Conservation (phyloP, 2,329 filamentous ascomycete species). For the Waltergamsia citrina region DNA sequence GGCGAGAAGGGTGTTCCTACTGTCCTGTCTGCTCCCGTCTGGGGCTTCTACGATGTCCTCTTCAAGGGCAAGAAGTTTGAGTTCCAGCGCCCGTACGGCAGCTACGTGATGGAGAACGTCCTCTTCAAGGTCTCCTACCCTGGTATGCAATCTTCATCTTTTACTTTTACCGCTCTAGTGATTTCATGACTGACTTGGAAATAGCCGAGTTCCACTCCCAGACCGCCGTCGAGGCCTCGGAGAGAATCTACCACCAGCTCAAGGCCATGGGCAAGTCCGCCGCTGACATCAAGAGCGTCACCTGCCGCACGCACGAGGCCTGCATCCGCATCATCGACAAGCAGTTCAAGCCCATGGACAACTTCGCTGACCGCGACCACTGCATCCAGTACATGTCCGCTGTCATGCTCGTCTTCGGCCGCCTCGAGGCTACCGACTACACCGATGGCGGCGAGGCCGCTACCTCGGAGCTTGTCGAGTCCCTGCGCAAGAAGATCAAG, state of each 20-base stretch:
- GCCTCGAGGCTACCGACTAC: constrained; percentile 90
- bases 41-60: constrained; percentile 98
- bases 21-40: constrained; percentile 82
- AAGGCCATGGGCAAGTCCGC: constrained; percentile 80
- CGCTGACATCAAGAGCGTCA: constrained; percentile 85
- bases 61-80: constrained; percentile 94
- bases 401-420: constrained; percentile 92
- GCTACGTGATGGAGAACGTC: constrained; percentile 99
- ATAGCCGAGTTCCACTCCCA: constrained; percentile 93
- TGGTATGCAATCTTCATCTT: constrained; percentile 39
- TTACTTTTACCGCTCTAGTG: neutral
- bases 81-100: constrained; percentile 93
- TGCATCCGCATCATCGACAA: constrained; percentile 99
- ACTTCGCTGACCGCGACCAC: constrained; percentile 98
- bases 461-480: constrained; percentile 80
- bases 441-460: constrained; percentile 87
- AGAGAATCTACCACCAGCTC: constrained; percentile 79
- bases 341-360: constrained; percentile 99
- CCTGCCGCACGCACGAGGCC: constrained; percentile 94
- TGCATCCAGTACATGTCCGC: constrained; percentile 99
- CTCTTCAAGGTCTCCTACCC: constrained; percentile 99
- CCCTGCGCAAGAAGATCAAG: constrained; percentile 83
- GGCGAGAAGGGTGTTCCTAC: constrained; percentile 88
- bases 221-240: constrained; percentile 90
- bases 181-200: too few relatives aligned